A percentile compares a stretch with the other conserved stretches of the same genome.
Conservation (phyloP, 306 rosid genomes). For the Canavalia ensiformis region DNA sequence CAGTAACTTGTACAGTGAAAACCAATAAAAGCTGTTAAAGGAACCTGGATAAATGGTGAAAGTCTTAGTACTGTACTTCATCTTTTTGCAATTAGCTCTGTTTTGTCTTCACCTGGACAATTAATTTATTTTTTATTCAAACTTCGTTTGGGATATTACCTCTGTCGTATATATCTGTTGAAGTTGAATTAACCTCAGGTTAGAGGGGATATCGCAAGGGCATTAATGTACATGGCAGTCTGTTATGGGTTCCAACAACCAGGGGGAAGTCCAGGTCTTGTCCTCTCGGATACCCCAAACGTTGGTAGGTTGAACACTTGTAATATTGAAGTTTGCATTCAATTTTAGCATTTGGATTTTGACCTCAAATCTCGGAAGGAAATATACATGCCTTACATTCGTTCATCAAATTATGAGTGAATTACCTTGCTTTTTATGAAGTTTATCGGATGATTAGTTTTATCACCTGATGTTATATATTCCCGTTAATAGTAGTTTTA, state of each 20-base stretch:
- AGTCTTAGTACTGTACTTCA: background rate
- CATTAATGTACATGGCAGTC: slow-evolving; percentile 82
- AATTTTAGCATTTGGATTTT: slow-evolving; percentile 1
- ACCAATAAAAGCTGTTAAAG: slow-evolving; percentile 18
- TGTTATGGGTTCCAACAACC: slow-evolving; percentile 67
- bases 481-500: background rate
- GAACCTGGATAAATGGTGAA: slow-evolving; percentile 12
- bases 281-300: slow-evolving; percentile 73
- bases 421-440: slow-evolving; percentile 15
- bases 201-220: slow-evolving; percentile 86
- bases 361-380: background rate
- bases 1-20: slow-evolving; percentile 7
- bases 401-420: background rate
- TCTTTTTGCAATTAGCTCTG: slow-evolving; percentile 12
- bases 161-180: slow-evolving; percentile 17
- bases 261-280: slow-evolving; percentile 62
- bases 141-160: slow-evolving; percentile 23
- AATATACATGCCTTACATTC: background rate
- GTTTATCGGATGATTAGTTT: slow-evolving; percentile 2
- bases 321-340: slow-evolving; percentile 21
- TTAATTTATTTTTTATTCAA: slow-evolving; percentile 1
- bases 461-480: background rate
- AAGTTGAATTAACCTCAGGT: slow-evolving; percentile 60
- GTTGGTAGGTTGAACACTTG: slow-evolving; percentile 57
- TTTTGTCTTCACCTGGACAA: background rate